These are phyloP conservation scores for Glomus cerebriforme DNA, from an alignment of 192 early-diverging fungal species.

Conservation along the genomic window DNA sequence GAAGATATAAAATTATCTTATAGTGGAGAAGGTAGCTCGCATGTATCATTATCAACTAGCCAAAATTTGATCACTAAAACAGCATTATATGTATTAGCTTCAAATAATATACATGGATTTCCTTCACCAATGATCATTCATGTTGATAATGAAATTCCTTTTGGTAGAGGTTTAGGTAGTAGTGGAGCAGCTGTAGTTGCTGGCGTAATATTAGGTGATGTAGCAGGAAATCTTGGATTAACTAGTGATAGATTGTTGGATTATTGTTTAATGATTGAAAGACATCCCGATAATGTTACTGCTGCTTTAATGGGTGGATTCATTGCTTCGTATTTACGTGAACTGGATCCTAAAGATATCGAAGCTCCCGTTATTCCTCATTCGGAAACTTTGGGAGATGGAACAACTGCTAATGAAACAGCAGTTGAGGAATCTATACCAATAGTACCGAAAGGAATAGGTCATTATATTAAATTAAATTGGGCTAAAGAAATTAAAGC, in stretches of 20 bases:
- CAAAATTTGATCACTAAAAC: constrained; percentile 92
- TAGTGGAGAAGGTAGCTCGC: constrained; percentile 66
- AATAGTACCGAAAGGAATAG: constrained; percentile 64
- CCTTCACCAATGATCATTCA: constrained; percentile 68
- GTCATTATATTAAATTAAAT: constrained; percentile 66
- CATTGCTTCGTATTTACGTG: constrained; percentile 80
- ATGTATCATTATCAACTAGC: constrained; percentile 77
- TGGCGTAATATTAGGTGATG: constrained; percentile 84
- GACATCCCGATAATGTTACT: constrained; percentile 97
- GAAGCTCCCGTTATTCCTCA: constrained; percentile 48
- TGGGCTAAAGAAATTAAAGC: constrained; percentile 73
- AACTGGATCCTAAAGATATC: constrained; percentile 50
- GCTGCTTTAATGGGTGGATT: constrained; percentile 95
- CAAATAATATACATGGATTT: constrained; percentile 61
- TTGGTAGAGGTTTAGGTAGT: constrained; percentile 96
- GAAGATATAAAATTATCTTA: constrained; percentile 53
- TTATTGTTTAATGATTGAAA: constrained; percentile 89
- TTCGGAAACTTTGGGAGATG: constrained; percentile 47
- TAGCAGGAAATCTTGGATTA: constrained; percentile 68
- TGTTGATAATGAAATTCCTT: constrained; percentile 90
- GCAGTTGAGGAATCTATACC: constrained; percentile 12
- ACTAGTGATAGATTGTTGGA: constrained; percentile 83
- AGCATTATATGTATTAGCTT: constrained; percentile 83
- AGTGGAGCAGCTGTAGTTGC: constrained; percentile 96
- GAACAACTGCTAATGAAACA: neutral